Evolutionary conservation across 2,329 filamentous ascomycete genomes (phyloP), one percentile per base, ranked within the genome.

Genomic region (Mycosphaerella sp.): DNA sequence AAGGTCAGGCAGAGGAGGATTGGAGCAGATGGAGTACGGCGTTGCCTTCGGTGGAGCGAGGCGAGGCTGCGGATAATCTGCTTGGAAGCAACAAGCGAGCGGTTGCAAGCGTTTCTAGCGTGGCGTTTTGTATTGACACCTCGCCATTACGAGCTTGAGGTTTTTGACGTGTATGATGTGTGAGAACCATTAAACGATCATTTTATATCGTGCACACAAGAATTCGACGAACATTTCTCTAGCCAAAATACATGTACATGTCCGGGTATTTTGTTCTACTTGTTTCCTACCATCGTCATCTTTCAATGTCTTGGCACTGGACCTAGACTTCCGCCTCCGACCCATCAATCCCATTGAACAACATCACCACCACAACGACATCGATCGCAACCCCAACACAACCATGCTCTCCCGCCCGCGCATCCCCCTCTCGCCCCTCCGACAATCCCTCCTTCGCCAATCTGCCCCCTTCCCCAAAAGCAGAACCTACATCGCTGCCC

Each of bases 401-500:
- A 59, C 42, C 8, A 64, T 65, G 62, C 51, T 63, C 3, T 53
- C 62, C n/a, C 58, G 58, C 54, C 53, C 56, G 13, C 61, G 58
- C 44, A 30, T 61, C 44, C 51, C 54, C 49, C n/a, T 28, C 28
- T 10, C 43, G 39, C 6, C 21, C 7, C 41, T 51, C 17, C 50
- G 56, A 14, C 40, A 45, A 32, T 2, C 34, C 34, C 27, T 30
- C 8, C 55, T 52, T 36, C 44, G 50, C 49, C 46, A 25, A 25
- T 25, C 21, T n/a, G n/a, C n/a, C 21, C 3, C 7, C 4, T 1
- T 6, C 21, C 21, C 42, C 41, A 16, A 48, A 16, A 56, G 57
- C 30, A 73, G 75, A 54, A 75, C 69, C 44, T 62, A 77, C 53
- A 73, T 78, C 55, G 71, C 75, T 39, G 73, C 77, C 2, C 77